Evolutionary conservation across 2,329 filamentous ascomycete species (phyloP).

Genomic region (Onygena corvina): DNA sequence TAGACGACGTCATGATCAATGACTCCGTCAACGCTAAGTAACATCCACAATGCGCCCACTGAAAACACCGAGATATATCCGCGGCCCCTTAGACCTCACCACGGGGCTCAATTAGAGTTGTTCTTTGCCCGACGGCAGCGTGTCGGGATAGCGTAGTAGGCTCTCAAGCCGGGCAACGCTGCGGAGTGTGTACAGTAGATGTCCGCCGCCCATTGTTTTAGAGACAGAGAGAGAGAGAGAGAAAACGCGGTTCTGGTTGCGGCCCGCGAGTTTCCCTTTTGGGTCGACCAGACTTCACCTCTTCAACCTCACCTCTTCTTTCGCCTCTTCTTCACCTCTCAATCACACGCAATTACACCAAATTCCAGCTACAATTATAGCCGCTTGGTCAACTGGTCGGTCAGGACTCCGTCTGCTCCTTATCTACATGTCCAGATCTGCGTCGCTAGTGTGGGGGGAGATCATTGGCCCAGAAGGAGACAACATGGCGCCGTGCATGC

Average conservation of each 20-base stretch:
- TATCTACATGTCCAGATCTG: too few species aligned
- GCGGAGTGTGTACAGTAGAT: too few species aligned
- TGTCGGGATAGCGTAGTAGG: too few species aligned
- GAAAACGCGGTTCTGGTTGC: background rate
- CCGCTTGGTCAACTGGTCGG: too few species aligned
- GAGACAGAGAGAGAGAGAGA: background rate
- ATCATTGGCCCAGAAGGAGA: background rate
- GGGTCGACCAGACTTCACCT: background rate
- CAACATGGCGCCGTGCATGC: background rate
- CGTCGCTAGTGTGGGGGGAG: background rate
- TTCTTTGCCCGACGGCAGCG: too few species aligned
- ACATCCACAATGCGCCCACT: too few species aligned
- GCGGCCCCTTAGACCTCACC: background rate
- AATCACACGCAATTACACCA: background rate
- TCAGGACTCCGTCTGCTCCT: too few species aligned
- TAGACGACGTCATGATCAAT: too few species aligned
- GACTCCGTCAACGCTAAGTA: too few species aligned
- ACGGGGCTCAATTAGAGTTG: slow-evolving; percentile 4
- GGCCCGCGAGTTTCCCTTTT: background rate
- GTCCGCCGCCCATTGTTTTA: too few species aligned
- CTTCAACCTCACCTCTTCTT: background rate
- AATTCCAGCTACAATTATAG: background rate
- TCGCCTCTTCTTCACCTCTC: background rate
- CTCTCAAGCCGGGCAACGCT: too few species aligned
- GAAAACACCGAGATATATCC: background rate